Conservation (phyloP, 331 rosid genomes). For the Saraca asoca region DNA sequence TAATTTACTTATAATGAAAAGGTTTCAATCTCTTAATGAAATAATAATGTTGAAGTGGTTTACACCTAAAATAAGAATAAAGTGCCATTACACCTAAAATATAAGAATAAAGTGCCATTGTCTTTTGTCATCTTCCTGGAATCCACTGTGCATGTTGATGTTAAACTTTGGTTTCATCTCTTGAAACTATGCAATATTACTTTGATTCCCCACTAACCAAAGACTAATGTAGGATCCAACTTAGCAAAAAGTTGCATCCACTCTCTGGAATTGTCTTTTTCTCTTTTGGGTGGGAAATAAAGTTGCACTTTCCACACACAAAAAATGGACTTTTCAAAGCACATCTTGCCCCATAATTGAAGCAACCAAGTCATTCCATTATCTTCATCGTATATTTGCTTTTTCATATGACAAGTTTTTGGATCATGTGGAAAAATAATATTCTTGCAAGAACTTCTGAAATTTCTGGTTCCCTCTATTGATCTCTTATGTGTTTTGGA, state of each 20-base stretch:
- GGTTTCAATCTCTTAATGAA: too few relatives aligned
- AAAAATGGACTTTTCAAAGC: neutral
- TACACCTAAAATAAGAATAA: too few relatives aligned
- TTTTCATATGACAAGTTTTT: too few relatives aligned
- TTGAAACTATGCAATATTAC: too few relatives aligned
- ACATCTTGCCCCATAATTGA: neutral
- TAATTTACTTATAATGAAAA: too few relatives aligned
- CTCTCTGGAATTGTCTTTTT: conserved; percentile 7
- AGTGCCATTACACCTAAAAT: neutral
- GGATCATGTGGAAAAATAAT: too few relatives aligned
- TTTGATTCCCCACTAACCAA: conserved; percentile 10
- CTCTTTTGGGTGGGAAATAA: conserved; percentile 34
- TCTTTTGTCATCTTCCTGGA: neutral
- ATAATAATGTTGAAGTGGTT: too few relatives aligned
- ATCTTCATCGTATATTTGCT: too few relatives aligned
- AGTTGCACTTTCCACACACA: conserved; percentile 25
- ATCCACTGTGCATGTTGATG: conserved; percentile 4
- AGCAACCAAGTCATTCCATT: too few relatives aligned
- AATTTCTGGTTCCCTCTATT: too few relatives aligned
- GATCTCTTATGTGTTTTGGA: too few relatives aligned
- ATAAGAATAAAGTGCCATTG: neutral
- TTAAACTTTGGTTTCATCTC: neutral
- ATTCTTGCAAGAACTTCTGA: too few relatives aligned
- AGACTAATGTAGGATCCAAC: conserved; percentile 1
- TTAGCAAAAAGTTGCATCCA: neutral